These are phyloP conservation scores for Mycena epipterygia DNA, from an alignment of 768 basidiomycete species.

Conservation along the genomic window DNA sequence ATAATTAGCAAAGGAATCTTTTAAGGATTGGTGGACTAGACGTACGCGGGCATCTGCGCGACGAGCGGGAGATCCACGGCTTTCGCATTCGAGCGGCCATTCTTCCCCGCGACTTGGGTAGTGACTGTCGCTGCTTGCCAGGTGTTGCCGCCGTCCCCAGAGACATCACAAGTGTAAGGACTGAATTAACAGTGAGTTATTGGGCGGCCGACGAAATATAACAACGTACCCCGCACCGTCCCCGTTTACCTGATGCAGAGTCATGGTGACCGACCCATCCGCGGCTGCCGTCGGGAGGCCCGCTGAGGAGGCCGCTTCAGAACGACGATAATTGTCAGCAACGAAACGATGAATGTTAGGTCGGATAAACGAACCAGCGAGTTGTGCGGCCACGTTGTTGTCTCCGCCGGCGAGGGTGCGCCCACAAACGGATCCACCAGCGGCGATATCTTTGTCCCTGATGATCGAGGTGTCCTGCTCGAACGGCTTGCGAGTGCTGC, in stretches of 20 bases:
- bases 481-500: conserved; percentile 25
- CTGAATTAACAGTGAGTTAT: neutral
- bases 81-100: conserved; percentile 13
- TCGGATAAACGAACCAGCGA: conserved; percentile 16
- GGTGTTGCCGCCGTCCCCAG: conserved; percentile 29
- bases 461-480: conserved; percentile 35
- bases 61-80: conserved; percentile 25
- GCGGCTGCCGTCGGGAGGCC: conserved; percentile 30
- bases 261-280: conserved; percentile 33
- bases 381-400: conserved; percentile 34
- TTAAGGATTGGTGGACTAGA: neutral
- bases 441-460: conserved; percentile 26
- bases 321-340: neutral
- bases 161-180: conserved; percentile 33
- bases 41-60: conserved; percentile 34
- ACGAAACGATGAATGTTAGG: neutral
- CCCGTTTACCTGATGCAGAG: conserved; percentile 36
- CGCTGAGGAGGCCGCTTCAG: conserved; percentile 28
- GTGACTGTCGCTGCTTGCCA: conserved; percentile 34
- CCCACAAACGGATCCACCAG: conserved; percentile 30
- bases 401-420: conserved; percentile 31
- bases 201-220: neutral
- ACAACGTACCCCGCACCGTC: conserved; percentile 32
- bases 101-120: conserved; percentile 24
- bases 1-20: neutral